These are phyloP conservation scores for Plenodomus tracheiphilus DNA, from an alignment of 2,329 filamentous ascomycete species.

Conservation along the genomic window DNA sequence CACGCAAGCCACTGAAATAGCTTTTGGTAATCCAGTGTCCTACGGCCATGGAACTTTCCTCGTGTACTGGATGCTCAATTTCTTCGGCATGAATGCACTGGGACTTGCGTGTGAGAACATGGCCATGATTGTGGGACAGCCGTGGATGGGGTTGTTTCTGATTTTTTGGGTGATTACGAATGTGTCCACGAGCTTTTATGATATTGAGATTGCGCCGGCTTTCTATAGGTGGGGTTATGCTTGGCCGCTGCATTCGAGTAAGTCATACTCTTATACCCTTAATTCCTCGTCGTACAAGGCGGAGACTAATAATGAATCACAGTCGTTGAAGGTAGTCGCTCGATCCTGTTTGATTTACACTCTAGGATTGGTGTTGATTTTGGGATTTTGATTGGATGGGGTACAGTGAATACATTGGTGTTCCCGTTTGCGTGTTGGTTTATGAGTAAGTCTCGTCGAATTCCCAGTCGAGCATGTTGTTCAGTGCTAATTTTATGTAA, in stretches of 20 bases:
- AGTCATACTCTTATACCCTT: constrained; percentile 21
- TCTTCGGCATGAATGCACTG: constrained; percentile 64
- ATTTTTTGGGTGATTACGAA: constrained; percentile 72
- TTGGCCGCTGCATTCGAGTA: constrained; percentile 64
- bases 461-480: too few species aligned
- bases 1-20: constrained; percentile 45
- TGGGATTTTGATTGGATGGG: constrained; percentile 63
- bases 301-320: constrained; percentile 3
- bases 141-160: constrained; percentile 65
- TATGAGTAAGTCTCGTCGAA: constrained; percentile 28
- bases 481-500: background rate
- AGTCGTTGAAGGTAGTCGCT: constrained; percentile 62
- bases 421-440: constrained; percentile 57
- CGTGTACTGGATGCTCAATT: constrained; percentile 68
- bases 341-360: constrained; percentile 64
- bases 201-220: constrained; percentile 59
- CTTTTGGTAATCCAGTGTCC: constrained; percentile 52
- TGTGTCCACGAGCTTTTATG: constrained; percentile 63
- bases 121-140: constrained; percentile 63
- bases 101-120: constrained; percentile 68
- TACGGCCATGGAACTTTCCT: constrained; percentile 63
- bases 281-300: too few species aligned
- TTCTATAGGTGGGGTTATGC: constrained; percentile 68
- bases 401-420: constrained; percentile 55
- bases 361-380: constrained; percentile 64